A percentile compares a stretch with the other conserved stretches of the same genome.
phyloP scores from a whole-genome alignment of 768 basidiomycete genomes.

The Leucocoprinus leucothites region DNA sequence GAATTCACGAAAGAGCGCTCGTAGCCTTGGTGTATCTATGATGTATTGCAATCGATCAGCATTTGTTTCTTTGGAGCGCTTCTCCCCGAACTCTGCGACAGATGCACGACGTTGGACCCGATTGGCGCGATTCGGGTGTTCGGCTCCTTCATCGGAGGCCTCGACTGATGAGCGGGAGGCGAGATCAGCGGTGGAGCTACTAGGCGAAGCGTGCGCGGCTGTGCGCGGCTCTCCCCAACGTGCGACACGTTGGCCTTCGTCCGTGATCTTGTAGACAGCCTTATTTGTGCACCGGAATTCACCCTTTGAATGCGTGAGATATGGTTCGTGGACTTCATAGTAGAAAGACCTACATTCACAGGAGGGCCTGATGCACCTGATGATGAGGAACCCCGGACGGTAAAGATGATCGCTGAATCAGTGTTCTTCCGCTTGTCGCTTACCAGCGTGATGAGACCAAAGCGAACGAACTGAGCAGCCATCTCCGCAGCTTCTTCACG shows the following conservation, averaged over 20 bases:
- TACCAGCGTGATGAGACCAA: constrained; percentile 84
- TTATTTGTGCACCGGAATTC: constrained; percentile 97
- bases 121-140: constrained; percentile 36
- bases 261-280: constrained; percentile 92
- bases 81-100: constrained; percentile 61
- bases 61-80: constrained; percentile 79
- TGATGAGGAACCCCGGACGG: constrained; percentile 78
- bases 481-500: constrained; percentile 97
- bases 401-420: constrained; percentile 91
- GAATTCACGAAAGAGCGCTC: constrained; percentile 92
- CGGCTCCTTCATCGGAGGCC: constrained; percentile 29
- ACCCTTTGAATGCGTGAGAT: constrained; percentile 34
- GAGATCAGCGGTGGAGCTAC: constrained; percentile 62
- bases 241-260: constrained; percentile 83
- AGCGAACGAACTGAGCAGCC: constrained; percentile 96
- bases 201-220: constrained; percentile 52
- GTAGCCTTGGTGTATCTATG: constrained; percentile 86
- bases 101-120: constrained; percentile 80
- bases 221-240: constrained; percentile 67
- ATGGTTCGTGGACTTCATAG: constrained; percentile 14
- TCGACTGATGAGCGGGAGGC: constrained; percentile 62
- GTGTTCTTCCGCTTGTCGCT: constrained; percentile 91
- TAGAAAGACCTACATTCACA: constrained; percentile 53
- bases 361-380: constrained; percentile 59
- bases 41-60: constrained; percentile 89